Percentiles rank a stretch among this genome's conserved stretches.
These are phyloP conservation scores for Chaetomiaceae sp. DNA, from an alignment of 2,329 filamentous ascomycete genomes.

Conservation along the genomic window DNA sequence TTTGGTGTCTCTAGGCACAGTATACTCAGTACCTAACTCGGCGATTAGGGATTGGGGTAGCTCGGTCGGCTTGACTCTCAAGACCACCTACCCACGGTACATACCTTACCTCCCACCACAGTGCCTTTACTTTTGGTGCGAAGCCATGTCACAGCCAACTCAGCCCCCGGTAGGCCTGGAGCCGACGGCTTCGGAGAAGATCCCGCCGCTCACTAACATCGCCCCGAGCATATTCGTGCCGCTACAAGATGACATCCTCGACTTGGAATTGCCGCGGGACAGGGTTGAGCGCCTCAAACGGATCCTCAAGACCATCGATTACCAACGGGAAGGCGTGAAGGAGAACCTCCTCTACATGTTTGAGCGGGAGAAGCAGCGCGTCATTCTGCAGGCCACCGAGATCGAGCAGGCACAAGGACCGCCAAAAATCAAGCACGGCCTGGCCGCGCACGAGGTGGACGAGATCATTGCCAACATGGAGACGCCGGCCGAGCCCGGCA, in stretches of 20 bases:
- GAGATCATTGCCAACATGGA: constrained; percentile 29
- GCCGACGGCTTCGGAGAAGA: constrained; percentile 17
- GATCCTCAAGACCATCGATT: constrained; percentile 32
- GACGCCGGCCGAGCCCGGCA: constrained; percentile 19
- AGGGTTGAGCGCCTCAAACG: constrained; percentile 30
- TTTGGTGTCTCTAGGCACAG: no score
- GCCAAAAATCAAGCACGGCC: background rate
- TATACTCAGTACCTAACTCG: no score
- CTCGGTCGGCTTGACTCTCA: no score
- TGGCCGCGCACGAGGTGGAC: constrained; percentile 27
- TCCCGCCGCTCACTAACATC: constrained; percentile 29
- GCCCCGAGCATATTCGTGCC: constrained; percentile 35
- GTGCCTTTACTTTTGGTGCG: background rate
- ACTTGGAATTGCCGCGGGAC: constrained; percentile 26
- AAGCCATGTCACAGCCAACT: constrained; percentile 4
- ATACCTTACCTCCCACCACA: no score
- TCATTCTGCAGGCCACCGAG: constrained; percentile 25
- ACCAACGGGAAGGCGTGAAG: constrained; percentile 30
- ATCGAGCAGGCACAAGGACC: constrained; percentile 4
- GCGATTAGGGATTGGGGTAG: no score
- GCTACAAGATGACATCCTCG: constrained; percentile 30
- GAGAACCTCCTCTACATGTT: constrained; percentile 34
- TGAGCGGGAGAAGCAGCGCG: constrained; percentile 33
- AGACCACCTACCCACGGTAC: no score
- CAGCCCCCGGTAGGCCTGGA: constrained; percentile 2